Evolutionary conservation across 495 filamentous ascomycete genomes (phyloP).

Genomic region (Penicillium maclennaniae): DNA sequence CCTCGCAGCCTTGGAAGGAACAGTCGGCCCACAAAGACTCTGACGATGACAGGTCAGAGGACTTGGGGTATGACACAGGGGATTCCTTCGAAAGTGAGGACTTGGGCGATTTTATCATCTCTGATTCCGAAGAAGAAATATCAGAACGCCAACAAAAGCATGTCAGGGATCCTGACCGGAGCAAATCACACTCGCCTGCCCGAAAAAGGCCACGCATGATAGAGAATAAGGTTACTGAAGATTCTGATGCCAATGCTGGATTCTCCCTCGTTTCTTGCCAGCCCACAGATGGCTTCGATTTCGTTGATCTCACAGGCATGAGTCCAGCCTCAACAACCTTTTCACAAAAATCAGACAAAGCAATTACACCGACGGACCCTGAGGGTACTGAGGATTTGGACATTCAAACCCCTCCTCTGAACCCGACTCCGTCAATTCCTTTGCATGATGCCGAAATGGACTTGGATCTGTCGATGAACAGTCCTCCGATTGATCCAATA

Average conservation of each 20-base stretch:
- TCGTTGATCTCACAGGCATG: conserved; percentile 29
- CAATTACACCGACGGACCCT: background rate
- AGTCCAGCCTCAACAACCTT: background rate
- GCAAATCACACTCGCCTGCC: background rate
- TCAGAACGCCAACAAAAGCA: background rate
- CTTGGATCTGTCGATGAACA: background rate
- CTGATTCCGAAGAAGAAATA: background rate
- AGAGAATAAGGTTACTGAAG: background rate
- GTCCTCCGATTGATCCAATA: background rate
- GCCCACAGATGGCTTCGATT: background rate
- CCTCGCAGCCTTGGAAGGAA: conserved; percentile 11
- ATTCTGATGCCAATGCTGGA: background rate
- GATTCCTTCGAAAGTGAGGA: background rate
- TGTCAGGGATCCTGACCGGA: background rate
- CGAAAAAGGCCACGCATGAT: conserved; percentile 5
- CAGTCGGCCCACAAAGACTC: conserved; percentile 35
- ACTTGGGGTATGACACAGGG: conserved; percentile 1
- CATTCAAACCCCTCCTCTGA: conserved; percentile 28
- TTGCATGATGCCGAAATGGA: conserved; percentile 4
- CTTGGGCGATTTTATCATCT: background rate
- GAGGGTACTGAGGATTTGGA: conserved; percentile 15
- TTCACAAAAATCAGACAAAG: background rate
- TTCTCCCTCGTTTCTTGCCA: background rate
- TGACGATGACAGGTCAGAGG: conserved; percentile 27
- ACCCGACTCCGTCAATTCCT: conserved; percentile 13